Percentiles rank a stretch among this genome's conserved stretches.
Evolutionary conservation across 768 basidiomycete species (phyloP).

Genomic region (Boletus subcaerulescens): DNA sequence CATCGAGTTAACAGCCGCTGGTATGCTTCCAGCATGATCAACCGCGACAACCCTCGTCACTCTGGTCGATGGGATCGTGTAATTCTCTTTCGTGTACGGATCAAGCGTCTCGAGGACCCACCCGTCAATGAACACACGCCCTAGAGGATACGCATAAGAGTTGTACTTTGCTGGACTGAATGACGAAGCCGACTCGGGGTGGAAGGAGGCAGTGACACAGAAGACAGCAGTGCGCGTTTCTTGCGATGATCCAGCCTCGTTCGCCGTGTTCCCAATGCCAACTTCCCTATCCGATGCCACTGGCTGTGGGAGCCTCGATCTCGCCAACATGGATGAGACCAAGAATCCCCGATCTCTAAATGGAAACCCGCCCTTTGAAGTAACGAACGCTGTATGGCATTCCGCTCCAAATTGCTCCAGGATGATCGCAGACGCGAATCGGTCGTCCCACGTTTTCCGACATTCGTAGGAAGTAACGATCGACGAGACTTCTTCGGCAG

Average conservation of each 20-base stretch:
- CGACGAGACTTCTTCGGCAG: conserved; percentile 85
- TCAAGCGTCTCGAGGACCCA: conserved; percentile 98
- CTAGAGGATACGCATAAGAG: conserved; percentile 66
- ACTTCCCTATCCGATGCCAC: conserved; percentile 41
- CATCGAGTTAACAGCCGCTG: conserved; percentile 79
- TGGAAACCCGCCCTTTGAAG: conserved; percentile 79
- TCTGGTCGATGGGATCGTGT: conserved; percentile 88
- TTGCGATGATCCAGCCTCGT: conserved; percentile 34
- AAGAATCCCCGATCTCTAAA: conserved; percentile 89
- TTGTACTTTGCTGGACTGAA: conserved; percentile 75
- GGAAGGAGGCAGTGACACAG: conserved; percentile 80
- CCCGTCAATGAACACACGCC: conserved; percentile 82
- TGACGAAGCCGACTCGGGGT: conserved; percentile 53
- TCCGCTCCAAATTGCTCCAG: conserved; percentile 80
- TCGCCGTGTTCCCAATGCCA: conserved; percentile 19
- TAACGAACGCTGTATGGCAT: conserved; percentile 67
- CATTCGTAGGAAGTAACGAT: conserved; percentile 68
- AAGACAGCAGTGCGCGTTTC: conserved; percentile 66
- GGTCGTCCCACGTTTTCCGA: conserved; percentile 83
- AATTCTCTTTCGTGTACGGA: conserved; percentile 91
- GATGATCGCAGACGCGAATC: conserved; percentile 64
- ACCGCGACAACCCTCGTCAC: conserved; percentile 83
- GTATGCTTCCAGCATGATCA: conserved; percentile 84
- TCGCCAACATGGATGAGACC: conserved; percentile 72
- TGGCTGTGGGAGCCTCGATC: conserved; percentile 40